These are phyloP conservation scores for Pseudoturritis turrita DNA, from an alignment of 345 rosid species.

Conservation along the genomic window DNA sequence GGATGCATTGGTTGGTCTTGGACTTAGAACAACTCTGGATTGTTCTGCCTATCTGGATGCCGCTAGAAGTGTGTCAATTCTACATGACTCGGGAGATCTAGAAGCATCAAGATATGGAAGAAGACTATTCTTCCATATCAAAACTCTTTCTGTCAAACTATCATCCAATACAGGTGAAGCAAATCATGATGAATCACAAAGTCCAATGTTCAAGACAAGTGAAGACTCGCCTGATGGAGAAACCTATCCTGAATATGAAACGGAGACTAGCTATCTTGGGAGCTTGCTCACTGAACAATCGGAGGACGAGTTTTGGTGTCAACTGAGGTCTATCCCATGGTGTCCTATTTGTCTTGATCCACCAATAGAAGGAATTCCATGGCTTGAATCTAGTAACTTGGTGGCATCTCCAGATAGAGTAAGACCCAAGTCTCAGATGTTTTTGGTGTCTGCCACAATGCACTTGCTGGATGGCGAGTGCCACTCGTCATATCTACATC, in stretches of 20 bases:
- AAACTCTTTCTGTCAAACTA: slow-evolving; percentile 57
- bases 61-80: slow-evolving; percentile 67
- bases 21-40: slow-evolving; percentile 64
- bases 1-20: slow-evolving; percentile 67
- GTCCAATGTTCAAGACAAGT: slow-evolving; percentile 20
- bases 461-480: slow-evolving; percentile 75
- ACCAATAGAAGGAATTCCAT: slow-evolving; percentile 73
- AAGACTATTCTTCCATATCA: slow-evolving; percentile 51
- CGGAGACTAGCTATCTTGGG: slow-evolving; percentile 40
- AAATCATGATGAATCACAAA: slow-evolving; percentile 32
- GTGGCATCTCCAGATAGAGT: slow-evolving; percentile 69
- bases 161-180: slow-evolving; percentile 38
- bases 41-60: slow-evolving; percentile 71
- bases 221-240: slow-evolving; percentile 34
- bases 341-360: slow-evolving; percentile 76
- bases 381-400: slow-evolving; percentile 57
- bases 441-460: slow-evolving; percentile 69
- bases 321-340: slow-evolving; percentile 71
- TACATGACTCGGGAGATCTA: slow-evolving; percentile 53
- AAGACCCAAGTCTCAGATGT: slow-evolving; percentile 85
- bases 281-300: slow-evolving; percentile 47
- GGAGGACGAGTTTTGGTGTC: slow-evolving; percentile 88
- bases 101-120: slow-evolving; percentile 54
- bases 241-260: slow-evolving; percentile 32
- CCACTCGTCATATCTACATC: slow-evolving; percentile 50